phyloP scores from a whole-genome alignment of 176 grass and related monocot species.

The bread wheat (Triticum aestivum) region DNA sequence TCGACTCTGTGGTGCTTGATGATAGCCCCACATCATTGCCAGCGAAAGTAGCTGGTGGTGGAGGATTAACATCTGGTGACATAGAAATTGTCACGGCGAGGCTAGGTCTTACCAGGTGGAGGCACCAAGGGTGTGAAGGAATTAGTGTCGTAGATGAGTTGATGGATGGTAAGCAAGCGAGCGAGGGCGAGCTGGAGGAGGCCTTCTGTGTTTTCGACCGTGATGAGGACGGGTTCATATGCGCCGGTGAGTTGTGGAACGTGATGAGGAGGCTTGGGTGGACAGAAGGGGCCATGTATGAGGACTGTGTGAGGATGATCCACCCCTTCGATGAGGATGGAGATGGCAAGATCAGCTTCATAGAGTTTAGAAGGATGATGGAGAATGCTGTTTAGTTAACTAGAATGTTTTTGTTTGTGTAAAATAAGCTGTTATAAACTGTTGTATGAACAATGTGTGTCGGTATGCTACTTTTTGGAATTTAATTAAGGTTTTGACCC shows the following conservation, averaged over 20 bases:
- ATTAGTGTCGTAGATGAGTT: neutral
- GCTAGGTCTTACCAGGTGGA: neutral
- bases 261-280: conserved; percentile 44
- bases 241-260: conserved; percentile 32
- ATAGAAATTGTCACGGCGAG: neutral
- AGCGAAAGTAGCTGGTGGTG: neutral
- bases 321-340: conserved; percentile 7
- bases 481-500: neutral
- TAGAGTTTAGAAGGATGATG: conserved; percentile 48
- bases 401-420: neutral
- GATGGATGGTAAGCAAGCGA: neutral
- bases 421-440: no score
- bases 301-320: conserved; percentile 46
- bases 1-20: neutral
- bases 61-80: neutral
- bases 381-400: conserved; percentile 22
- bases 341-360: conserved; percentile 37
- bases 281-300: neutral
- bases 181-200: conserved; percentile 28
- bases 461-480: neutral
- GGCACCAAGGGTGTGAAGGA: neutral
- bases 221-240: conserved; percentile 46
- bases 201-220: conserved; percentile 46
- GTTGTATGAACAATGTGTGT: neutral
- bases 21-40: neutral